These are phyloP conservation scores for Tuctoria greenei DNA, from an alignment of 176 grass and related monocot genomes.

Conservation along the genomic window DNA sequence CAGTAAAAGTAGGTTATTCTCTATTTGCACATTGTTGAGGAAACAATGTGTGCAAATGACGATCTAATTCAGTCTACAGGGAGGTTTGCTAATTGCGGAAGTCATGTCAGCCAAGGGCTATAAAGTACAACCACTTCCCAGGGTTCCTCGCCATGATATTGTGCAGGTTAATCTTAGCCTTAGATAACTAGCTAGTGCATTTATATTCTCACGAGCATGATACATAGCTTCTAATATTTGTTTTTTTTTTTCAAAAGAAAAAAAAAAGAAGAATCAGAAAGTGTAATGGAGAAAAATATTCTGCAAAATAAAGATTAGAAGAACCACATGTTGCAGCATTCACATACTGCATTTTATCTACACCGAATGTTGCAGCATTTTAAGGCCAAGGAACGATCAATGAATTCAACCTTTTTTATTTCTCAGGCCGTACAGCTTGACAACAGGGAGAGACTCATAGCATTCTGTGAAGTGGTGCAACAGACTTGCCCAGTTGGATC, in stretches of 20 bases:
- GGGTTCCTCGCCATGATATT: constrained; percentile 68
- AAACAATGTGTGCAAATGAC: not conserved
- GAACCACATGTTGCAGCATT: not conserved
- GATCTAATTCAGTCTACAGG: constrained; percentile 44
- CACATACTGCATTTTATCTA: not conserved
- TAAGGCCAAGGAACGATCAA: not conserved
- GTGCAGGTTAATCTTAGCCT: constrained; percentile 65
- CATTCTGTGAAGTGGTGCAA: constrained; percentile 93
- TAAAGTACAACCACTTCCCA: constrained; percentile 70
- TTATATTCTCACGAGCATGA: not conserved
- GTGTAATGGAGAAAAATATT: not conserved
- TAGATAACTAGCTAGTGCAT: constrained; percentile 5
- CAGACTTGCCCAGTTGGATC: constrained; percentile 84
- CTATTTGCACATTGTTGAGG: not conserved
- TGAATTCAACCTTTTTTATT: not conserved
- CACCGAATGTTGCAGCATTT: not conserved
- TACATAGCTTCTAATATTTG: not conserved
- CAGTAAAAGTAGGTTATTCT: constrained; percentile 60
- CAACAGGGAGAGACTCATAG: constrained; percentile 70
- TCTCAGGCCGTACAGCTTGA: constrained; percentile 78
- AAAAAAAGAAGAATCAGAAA: not conserved
- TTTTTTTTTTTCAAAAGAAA: not conserved
- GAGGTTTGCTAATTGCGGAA: constrained; percentile 81
- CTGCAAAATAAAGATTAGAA: constrained; percentile 3
- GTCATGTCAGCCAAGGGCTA: constrained; percentile 85